Percentiles rank a stretch among this genome's conserved stretches.
phyloP scores from a whole-genome alignment of 371 early-diverging fungal genomes.

The Cokeromyces recurvatus region DNA sequence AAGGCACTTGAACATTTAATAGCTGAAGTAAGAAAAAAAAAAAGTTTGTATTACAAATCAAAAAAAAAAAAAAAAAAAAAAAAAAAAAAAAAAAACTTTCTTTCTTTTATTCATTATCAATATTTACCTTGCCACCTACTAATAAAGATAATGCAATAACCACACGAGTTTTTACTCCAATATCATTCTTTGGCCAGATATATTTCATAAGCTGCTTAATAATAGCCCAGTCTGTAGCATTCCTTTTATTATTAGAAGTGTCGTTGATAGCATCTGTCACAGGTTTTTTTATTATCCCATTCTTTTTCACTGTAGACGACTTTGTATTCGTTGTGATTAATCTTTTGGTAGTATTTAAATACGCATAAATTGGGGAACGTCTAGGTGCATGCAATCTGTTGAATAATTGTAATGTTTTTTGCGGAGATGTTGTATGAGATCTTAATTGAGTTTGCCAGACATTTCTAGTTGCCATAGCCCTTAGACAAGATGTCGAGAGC shows the following conservation, averaged over 20 bases:
- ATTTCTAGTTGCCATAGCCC: background rate
- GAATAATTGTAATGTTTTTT: too few relatives aligned
- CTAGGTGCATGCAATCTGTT: too few relatives aligned
- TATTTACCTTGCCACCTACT: constrained; percentile 64
- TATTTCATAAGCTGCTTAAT: constrained; percentile 76
- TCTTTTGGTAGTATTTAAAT: background rate
- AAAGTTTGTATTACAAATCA: too few relatives aligned
- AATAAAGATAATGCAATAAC: constrained; percentile 77
- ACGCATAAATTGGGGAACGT: background rate
- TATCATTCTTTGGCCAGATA: constrained; percentile 88
- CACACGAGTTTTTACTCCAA: constrained; percentile 79
- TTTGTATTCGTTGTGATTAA: too few relatives aligned
- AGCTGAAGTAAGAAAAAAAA: constrained; percentile 42
- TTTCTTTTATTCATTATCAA: background rate
- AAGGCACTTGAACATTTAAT: constrained; percentile 92
- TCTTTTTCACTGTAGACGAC: too few relatives aligned
- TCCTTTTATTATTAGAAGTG: too few relatives aligned
- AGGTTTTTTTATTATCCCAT: too few relatives aligned
- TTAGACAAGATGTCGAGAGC: constrained; percentile 6
- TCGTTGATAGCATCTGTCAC: too few relatives aligned
- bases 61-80: too few relatives aligned
- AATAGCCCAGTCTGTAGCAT: constrained; percentile 64
- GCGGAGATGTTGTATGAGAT: too few relatives aligned
- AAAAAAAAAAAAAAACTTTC: too few relatives aligned
- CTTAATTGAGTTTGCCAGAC: constrained; percentile 2